Conservation (phyloP, 192 early-diverging fungal species). For the Coemansia pectinata region DNA sequence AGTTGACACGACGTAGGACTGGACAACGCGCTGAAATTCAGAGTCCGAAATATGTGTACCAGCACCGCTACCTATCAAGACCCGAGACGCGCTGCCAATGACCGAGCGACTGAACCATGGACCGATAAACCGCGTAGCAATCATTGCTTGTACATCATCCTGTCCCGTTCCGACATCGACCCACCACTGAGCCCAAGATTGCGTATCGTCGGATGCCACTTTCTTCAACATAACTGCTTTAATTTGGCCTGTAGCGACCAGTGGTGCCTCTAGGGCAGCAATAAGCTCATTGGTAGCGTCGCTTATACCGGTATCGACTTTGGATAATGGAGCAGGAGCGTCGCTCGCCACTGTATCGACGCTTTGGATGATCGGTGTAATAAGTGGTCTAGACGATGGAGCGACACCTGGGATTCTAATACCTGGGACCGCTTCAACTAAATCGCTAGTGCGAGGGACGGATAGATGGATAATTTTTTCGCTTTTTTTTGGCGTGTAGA, state of each 20-base stretch:
- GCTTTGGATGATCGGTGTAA: not conserved
- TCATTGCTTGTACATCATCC: not conserved
- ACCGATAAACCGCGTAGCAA: conserved; percentile 14
- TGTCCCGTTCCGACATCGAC: not conserved
- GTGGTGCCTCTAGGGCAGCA: conserved; percentile 22
- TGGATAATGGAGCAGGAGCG: not conserved
- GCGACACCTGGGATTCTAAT: conserved; percentile 2
- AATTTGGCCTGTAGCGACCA: conserved; percentile 17
- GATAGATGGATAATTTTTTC: not conserved
- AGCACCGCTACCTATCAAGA: not conserved
- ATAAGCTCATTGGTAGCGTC: not conserved
- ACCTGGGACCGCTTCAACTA: not conserved
- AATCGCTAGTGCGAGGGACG: not conserved
- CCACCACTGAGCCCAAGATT: conserved; percentile 25
- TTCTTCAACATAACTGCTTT: not conserved
- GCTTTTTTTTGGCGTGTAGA: not conserved
- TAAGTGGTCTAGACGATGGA: not conserved
- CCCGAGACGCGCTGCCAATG: conserved; percentile 5
- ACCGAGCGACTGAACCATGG: conserved; percentile 37
- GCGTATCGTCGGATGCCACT: not conserved
- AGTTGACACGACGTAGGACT: not conserved
- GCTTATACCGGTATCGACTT: not conserved
- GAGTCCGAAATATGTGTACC: not conserved
- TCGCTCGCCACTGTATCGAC: not conserved
- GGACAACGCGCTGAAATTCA: not conserved